A percentile compares a stretch with the other conserved stretches of the same genome.
Conservation (phyloP, 1,284 basidiomycete species). For the Veloboletus limbatus region DNA sequence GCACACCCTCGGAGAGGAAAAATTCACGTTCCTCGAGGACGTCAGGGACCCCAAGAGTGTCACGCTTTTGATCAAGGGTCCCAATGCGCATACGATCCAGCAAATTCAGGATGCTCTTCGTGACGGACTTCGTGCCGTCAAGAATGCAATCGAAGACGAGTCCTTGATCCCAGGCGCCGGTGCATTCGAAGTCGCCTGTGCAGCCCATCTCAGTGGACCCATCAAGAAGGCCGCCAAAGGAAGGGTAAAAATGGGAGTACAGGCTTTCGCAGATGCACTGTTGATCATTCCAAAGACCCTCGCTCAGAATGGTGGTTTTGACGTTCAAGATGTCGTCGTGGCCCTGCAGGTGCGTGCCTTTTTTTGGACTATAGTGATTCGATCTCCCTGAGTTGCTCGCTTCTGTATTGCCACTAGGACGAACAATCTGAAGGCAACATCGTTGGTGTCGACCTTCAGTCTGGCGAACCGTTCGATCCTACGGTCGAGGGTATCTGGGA, state of each 20-base stretch:
- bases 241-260: constrained; percentile 95
- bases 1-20: constrained; percentile 98
- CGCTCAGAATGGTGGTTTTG: constrained; percentile 94
- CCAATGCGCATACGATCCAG: constrained; percentile 93
- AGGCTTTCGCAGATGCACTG: constrained; percentile 95
- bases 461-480: constrained; percentile 96
- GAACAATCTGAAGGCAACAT: constrained; percentile 89
- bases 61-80: constrained; percentile 97
- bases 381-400: constrained; percentile 10
- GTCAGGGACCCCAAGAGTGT: constrained; percentile 96
- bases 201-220: constrained; percentile 76
- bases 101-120: constrained; percentile 98
- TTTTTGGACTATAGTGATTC: constrained; percentile 4
- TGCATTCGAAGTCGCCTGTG: constrained; percentile 96
- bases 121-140: constrained; percentile 94
- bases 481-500: constrained; percentile 97
- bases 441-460: constrained; percentile 90
- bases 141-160: constrained; percentile 95
- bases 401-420: constrained; percentile 51
- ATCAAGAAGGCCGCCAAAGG: constrained; percentile 90
- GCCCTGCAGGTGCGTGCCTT: constrained; percentile 67
- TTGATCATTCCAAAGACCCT: constrained; percentile 96
- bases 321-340: constrained; percentile 95
- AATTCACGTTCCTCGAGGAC: constrained; percentile 97
- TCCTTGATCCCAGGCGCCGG: constrained; percentile 92